Percentiles rank a stretch among this genome's conserved stretches.
These are phyloP conservation scores for Coniella vitis DNA, from an alignment of 2,329 filamentous ascomycete genomes.

Conservation along the genomic window DNA sequence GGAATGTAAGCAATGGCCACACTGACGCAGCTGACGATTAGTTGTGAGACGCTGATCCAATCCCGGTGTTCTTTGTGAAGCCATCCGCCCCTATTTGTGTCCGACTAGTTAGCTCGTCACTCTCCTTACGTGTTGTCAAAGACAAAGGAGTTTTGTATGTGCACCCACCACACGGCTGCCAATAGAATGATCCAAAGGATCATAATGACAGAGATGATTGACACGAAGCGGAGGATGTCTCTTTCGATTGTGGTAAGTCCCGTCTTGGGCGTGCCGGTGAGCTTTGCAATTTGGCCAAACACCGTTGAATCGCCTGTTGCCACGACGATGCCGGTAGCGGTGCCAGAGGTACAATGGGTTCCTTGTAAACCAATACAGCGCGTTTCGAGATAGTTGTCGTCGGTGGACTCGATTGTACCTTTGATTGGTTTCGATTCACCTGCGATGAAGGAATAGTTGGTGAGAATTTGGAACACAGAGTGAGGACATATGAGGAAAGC, in stretches of 20 bases:
- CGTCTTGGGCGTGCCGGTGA: conserved; percentile 62
- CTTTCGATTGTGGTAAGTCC: conserved; percentile 64
- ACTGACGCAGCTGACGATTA: conserved; percentile 68
- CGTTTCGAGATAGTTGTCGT: conserved; percentile 71
- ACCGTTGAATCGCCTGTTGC: conserved; percentile 67
- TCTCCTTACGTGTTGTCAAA: not conserved
- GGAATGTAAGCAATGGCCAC: conserved; percentile 72
- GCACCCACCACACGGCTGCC: conserved; percentile 56
- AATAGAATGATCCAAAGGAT: conserved; percentile 57
- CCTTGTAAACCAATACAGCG: conserved; percentile 70
- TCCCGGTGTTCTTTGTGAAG: conserved; percentile 57
- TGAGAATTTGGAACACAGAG: not conserved
- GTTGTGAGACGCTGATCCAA: conserved; percentile 65
- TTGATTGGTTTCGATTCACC: conserved; percentile 60
- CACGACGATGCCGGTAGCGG: conserved; percentile 59
- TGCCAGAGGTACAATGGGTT: conserved; percentile 70
- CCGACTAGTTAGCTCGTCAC: not conserved
- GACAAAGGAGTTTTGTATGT: conserved; percentile 18
- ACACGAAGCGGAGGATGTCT: conserved; percentile 67
- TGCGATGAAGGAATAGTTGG: conserved; percentile 11
- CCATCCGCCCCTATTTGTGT: conserved; percentile 54
- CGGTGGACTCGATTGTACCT: conserved; percentile 58
- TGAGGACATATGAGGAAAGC: not conserved
- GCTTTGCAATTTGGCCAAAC: conserved; percentile 67
- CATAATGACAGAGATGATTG: conserved; percentile 63